Conservation (phyloP, 2,329 filamentous ascomycete genomes). For the Orbilia ellipsospora region DNA sequence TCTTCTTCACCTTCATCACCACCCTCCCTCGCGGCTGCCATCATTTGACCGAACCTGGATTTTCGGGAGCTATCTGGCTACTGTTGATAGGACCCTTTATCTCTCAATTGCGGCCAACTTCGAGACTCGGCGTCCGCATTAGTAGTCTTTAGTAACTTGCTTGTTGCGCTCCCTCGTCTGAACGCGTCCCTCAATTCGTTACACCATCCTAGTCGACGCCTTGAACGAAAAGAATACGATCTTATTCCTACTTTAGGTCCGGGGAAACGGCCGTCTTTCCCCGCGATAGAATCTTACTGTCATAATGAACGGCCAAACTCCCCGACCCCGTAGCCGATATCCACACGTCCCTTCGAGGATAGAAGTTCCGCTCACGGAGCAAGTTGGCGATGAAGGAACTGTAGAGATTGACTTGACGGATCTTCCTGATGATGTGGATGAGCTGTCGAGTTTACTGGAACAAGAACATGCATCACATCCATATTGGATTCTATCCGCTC, state of each 20-base stretch:
- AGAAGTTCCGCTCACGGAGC: constrained; percentile 63
- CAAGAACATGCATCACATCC: constrained; percentile 90
- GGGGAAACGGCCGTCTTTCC: background rate
- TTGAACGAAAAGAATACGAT: no score
- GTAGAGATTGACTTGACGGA: constrained; percentile 95
- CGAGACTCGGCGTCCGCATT: no score
- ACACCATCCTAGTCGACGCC: no score
- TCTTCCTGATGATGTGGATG: constrained; percentile 90
- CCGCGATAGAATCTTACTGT: background rate
- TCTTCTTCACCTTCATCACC: background rate
- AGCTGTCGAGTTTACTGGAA: constrained; percentile 93
- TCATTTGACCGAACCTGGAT: no score
- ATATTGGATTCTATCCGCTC: constrained; percentile 97
- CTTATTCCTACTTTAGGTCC: no score
- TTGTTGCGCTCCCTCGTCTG: no score
- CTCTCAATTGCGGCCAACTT: no score
- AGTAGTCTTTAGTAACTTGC: no score
- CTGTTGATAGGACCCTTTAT: no score
- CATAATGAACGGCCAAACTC: constrained; percentile 48
- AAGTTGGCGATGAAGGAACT: constrained; percentile 69
- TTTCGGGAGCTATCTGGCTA: no score
- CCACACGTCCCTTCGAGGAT: constrained; percentile 69
- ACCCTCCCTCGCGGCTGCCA: no score
- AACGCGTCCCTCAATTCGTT: no score
- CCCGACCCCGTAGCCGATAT: constrained; percentile 67